These are phyloP conservation scores for Plenodomus tracheiphilus DNA, from an alignment of 2,329 filamentous ascomycete species.

Conservation along the genomic window DNA sequence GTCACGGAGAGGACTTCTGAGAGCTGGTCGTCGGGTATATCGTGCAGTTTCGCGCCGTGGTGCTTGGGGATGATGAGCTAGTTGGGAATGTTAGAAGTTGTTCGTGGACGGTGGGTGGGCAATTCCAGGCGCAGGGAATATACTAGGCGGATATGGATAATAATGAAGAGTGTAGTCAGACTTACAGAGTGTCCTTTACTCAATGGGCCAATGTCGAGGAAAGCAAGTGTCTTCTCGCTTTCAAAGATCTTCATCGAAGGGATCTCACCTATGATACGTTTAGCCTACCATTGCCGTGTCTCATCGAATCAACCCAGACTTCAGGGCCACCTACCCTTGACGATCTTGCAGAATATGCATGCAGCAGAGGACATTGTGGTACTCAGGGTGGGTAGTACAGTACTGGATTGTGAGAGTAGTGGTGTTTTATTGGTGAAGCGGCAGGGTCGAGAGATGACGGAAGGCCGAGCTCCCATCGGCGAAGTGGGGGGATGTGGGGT, in stretches of 20 bases:
- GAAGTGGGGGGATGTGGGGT: slow-evolving; percentile 24
- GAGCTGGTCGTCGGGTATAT: slow-evolving; percentile 89
- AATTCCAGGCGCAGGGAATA: too few relatives aligned
- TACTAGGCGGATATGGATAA: not conserved
- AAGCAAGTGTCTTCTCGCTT: slow-evolving; percentile 89
- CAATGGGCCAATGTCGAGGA: slow-evolving; percentile 92
- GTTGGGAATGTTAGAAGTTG: not conserved
- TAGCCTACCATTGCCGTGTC: too few relatives aligned
- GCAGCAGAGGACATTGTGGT: slow-evolving; percentile 64
- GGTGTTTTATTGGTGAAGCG: slow-evolving; percentile 16
- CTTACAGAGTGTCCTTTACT: slow-evolving; percentile 86
- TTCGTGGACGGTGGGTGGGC: too few relatives aligned
- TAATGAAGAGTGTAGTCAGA: not conserved
- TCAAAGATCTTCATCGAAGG: slow-evolving; percentile 96
- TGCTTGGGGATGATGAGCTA: slow-evolving; percentile 95
- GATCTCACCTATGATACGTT: slow-evolving; percentile 98
- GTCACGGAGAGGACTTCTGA: slow-evolving; percentile 81
- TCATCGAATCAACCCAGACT: too few relatives aligned
- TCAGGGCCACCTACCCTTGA: slow-evolving; percentile 72
- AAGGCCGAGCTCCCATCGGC: slow-evolving; percentile 10
- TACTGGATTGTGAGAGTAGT: slow-evolving; percentile 23
- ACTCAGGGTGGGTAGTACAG: slow-evolving; percentile 18
- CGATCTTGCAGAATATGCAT: slow-evolving; percentile 98
- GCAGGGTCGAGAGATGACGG: slow-evolving; percentile 10
- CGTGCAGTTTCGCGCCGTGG: slow-evolving; percentile 87